Conservation (phyloP, 768 basidiomycete genomes). For the Kondoa malvinella region DNA sequence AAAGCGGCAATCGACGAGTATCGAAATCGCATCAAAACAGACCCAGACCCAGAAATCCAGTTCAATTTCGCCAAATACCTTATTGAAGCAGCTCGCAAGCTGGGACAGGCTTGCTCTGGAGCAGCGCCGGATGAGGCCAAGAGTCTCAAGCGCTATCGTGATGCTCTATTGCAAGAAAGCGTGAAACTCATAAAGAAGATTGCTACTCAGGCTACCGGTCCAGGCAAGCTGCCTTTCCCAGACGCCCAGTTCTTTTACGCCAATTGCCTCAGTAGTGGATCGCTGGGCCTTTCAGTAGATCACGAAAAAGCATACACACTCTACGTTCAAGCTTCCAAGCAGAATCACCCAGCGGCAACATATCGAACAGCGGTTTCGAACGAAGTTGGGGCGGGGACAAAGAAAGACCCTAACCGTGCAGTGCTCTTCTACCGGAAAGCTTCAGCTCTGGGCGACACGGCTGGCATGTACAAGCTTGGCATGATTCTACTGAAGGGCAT, state of each 20-base stretch:
- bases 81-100: slow-evolving; percentile 90
- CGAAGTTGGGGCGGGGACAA: slow-evolving; percentile 91
- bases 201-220: slow-evolving; percentile 54
- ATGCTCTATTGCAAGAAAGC: slow-evolving; percentile 67
- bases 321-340: slow-evolving; percentile 90
- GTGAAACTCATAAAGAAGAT: slow-evolving; percentile 81
- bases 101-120: slow-evolving; percentile 52
- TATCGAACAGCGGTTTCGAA: slow-evolving; percentile 98
- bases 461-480: slow-evolving; percentile 99
- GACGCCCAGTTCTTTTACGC: slow-evolving; percentile 98
- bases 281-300: slow-evolving; percentile 86
- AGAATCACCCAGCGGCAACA: slow-evolving; percentile 83
- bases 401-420: slow-evolving; percentile 69
- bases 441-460: slow-evolving; percentile 84
- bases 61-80: slow-evolving; percentile 97
- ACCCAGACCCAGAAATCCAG: slow-evolving; percentile 95
- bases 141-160: slow-evolving; percentile 74
- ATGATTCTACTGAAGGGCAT: slow-evolving; percentile 80
- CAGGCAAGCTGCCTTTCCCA: slow-evolving; percentile 53
- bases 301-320: slow-evolving; percentile 95
- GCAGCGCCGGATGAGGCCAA: slow-evolving; percentile 35
- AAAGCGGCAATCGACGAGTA: slow-evolving; percentile 89
- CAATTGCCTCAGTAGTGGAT: slow-evolving; percentile 89
- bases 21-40: slow-evolving; percentile 86
- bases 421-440: slow-evolving; percentile 94